Evolutionary conservation across 768 basidiomycete genomes (phyloP).

Genomic region (Boletus insuetus): DNA sequence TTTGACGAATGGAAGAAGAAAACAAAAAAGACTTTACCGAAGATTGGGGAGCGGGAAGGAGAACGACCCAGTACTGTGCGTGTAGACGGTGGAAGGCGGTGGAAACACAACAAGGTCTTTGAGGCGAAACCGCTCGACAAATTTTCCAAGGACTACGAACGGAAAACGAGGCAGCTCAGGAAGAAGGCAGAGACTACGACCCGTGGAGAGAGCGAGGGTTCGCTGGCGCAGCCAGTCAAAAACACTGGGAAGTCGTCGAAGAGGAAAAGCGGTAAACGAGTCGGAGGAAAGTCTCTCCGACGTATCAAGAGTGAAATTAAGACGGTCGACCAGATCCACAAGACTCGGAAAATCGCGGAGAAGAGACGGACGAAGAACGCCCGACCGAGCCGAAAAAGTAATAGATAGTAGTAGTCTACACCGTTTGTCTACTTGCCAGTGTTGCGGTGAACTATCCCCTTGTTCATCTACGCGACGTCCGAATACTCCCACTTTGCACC

Average conservation of each 20-base stretch:
- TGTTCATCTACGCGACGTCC: conserved; percentile 28
- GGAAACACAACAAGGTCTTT: conserved; percentile 65
- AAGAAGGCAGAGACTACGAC: conserved; percentile 46
- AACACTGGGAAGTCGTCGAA: conserved; percentile 31
- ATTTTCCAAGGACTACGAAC: conserved; percentile 67
- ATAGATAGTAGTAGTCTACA: conserved; percentile 21
- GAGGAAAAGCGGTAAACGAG: conserved; percentile 40
- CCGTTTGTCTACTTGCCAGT: conserved; percentile 3
- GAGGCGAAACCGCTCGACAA: conserved; percentile 79
- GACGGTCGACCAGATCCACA: conserved; percentile 84
- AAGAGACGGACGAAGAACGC: conserved; percentile 77
- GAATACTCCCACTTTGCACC: conserved; percentile 85
- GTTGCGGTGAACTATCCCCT: neutral
- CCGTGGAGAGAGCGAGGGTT: conserved; percentile 26
- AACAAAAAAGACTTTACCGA: conserved; percentile 67
- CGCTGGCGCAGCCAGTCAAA: conserved; percentile 15
- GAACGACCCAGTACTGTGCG: conserved; percentile 31
- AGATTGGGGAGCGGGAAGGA: conserved; percentile 78
- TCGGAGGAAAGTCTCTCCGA: conserved; percentile 57
- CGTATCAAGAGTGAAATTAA: conserved; percentile 82
- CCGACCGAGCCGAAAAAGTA: conserved; percentile 50
- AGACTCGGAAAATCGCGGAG: conserved; percentile 61
- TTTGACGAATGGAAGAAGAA: conserved; percentile 95
- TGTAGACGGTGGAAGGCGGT: conserved; percentile 52
- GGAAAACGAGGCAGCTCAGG: conserved; percentile 61